Base-by-base conservation (phyloP, 441 rosid genomes). In the Viola pubescens region DNA sequence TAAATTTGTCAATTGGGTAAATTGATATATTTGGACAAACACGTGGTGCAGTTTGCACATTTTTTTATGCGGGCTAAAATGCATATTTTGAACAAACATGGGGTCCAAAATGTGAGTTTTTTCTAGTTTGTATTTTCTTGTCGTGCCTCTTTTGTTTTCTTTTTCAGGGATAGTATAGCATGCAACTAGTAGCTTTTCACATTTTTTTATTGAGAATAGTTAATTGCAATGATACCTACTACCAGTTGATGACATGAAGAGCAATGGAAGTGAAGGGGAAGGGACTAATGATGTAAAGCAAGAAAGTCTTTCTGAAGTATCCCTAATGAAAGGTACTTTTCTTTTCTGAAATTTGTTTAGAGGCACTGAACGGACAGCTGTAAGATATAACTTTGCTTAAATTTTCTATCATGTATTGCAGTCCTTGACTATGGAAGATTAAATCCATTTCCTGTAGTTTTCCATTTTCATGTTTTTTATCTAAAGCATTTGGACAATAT, bases 111-210 rank as follows among this genome's bases (percentile, higher is more conserved):
- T 11, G 42, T 66, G 71, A 71, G 69, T 64, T 72, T 68, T n/a
- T 70, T 68, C 71, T 58, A 66, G 58, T 62, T 74, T 61, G 81
- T 85, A 79, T 79, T 69, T 56, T 60, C 48, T 58, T 52, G 12
- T 39, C 61, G 50, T 19, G 9, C 44, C 37, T 47, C 9, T 58
- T 38, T 13, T 4, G 16, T 14, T 58, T n/a, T n/a, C 54, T 52
- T 45, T 51, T 59, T 42, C 19, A 51, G 12, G 60, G 53, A 47
- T 40, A 8, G 53, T 37, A 16, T 41, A 62, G 34, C 34, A 26
- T 26, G 3, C 34, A 26, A 26, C 34, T 26, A 26, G 34, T 26
- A 26, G 34, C 34, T 26, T 26, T 26, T 26, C 34, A 2, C 34
- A 26, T 2, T 26, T 26, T 26, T 26, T 26, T 2, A 26, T 52